Base-by-base conservation (phyloP, 179 eudicot species). In the Heliamphora pulchella region DNA sequence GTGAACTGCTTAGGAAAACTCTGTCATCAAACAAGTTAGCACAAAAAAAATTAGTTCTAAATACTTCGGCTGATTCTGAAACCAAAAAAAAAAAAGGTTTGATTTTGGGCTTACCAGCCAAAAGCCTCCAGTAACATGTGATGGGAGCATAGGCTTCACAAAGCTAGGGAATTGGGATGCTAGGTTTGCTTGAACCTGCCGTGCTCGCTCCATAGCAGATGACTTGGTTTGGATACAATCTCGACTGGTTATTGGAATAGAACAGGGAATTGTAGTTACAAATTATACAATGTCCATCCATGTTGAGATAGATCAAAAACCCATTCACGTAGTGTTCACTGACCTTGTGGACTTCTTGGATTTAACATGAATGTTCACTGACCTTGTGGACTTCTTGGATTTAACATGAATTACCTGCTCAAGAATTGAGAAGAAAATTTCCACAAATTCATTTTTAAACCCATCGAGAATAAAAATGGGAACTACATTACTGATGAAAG, bases 91-190 rank as follows among this genome's bases (percentile, higher is more conserved):
- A 11, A 47, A 15, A 70, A n/a, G 48, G 15, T 70, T 22, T 74
- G 47, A 10, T 31, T 74, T 54, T 55, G 48, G 41, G 15, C 17
- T 74, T 74, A 74, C 77, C 62, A 74, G 62, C 97, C 97, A 92
- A 85, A 91, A 92, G 39, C 97, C 88, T 46, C 88, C 82, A 13
- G 88, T 41, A 64, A 92, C 97, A 78, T 92, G 90, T 9, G 97
- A 92, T 8, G 89, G 93, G 71, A 89, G 91, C 97, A 92, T 92
- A 44, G 86, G 84, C 77, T 92, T 92, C 15, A 79, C 71, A 84
- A 87, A 92, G 78, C 84, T 75, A 2, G 93, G 97, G 73, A 64
- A 61, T 54, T 82, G 73, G 18, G 80, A 78, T 0, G 54, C 86
- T 46, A 91, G 67, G 14, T 68, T 67, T 14, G 80, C 55, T 6